Evolutionary conservation across 495 filamentous ascomycete species (phyloP), one percentile per base, ranked within the genome.

Genomic region (Hyaloscypha variabilis): DNA sequence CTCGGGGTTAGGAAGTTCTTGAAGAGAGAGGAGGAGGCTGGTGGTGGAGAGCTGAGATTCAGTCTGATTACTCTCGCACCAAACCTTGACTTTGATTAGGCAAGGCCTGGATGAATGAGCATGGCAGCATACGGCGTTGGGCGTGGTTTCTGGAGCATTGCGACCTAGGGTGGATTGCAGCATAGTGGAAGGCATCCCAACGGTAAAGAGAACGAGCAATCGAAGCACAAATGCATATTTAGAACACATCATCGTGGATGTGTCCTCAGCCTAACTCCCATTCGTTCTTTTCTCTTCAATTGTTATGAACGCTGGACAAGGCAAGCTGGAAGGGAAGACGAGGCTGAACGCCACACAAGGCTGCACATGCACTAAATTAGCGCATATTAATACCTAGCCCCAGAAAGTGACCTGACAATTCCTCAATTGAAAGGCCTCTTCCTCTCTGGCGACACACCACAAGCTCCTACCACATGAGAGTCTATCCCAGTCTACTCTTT

Each of bases 61-160:
- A 92, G 89, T 73, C 77, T 90, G 63, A 83, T 94, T 53, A 88
- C 88, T 68, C 69, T 94, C 71, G 89, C 88, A 19, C 83, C 85
- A 52, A 79, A 83, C 26, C 77, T 90, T 74, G 88, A 90, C 69
- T 90, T 51, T 60, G 31, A 39, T 24, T 54, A 64, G 39, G 19
- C 1, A 17, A 19, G 17, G 13, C 17, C 19, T 46, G 1, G 56
- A 13, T 59, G 11, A 28, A 21, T 10, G 21, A 8, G 0, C n/a
- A 46, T 63, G 51, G 46, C 58, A 52, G 42, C 21, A 23, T 24
- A 21, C 17, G 58, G 46, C 54, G 25, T n/a, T 55, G 29, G 46
- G 29, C 11, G 39, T 8, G 39, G 31, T 13, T 8, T 34, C 13
- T 1, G 31, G 31, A 34, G 31, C 31, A 34, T 3, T 6, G 31